phyloP scores from a whole-genome alignment of 805 yeast species.

The Metschnikowia borealis region DNA sequence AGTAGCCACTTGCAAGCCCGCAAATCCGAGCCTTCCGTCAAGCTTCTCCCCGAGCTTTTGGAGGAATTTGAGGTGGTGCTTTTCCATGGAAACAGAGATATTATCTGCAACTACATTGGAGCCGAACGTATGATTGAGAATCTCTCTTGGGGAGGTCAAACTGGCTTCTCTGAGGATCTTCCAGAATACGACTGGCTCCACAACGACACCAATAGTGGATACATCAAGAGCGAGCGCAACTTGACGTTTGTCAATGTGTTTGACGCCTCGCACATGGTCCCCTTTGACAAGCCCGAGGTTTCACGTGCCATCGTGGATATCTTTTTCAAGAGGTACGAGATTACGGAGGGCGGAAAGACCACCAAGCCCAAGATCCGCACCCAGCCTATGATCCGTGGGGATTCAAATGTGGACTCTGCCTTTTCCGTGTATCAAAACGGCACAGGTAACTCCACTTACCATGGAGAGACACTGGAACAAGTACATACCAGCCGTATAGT shows the following conservation, averaged over 20 bases:
- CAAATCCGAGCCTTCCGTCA: conserved; percentile 56
- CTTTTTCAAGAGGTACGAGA: conserved; percentile 19
- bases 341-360: conserved; percentile 8
- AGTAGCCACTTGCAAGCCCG: conserved; percentile 47
- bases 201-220: conserved; percentile 36
- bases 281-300: conserved; percentile 69
- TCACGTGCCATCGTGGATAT: conserved; percentile 69
- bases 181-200: conserved; percentile 40
- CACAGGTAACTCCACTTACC: neutral
- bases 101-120: conserved; percentile 81
- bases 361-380: conserved; percentile 17
- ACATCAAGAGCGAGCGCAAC: conserved; percentile 52
- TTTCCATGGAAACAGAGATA: conserved; percentile 84
- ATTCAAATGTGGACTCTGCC: no score
- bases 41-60: conserved; percentile 63
- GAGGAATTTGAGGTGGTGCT: conserved; percentile 58
- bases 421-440: neutral
- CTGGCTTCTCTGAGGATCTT: conserved; percentile 45
- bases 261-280: conserved; percentile 92
- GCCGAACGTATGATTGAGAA: conserved; percentile 61
- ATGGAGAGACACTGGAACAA: neutral
- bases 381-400: neutral
- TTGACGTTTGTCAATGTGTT: conserved; percentile 70
- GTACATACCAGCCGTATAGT: conserved; percentile 24
- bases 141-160: conserved; percentile 54